These are phyloP conservation scores for Phytophthora pluvialis DNA, from an alignment of 352 stramenopile species.

Conservation along the genomic window DNA sequence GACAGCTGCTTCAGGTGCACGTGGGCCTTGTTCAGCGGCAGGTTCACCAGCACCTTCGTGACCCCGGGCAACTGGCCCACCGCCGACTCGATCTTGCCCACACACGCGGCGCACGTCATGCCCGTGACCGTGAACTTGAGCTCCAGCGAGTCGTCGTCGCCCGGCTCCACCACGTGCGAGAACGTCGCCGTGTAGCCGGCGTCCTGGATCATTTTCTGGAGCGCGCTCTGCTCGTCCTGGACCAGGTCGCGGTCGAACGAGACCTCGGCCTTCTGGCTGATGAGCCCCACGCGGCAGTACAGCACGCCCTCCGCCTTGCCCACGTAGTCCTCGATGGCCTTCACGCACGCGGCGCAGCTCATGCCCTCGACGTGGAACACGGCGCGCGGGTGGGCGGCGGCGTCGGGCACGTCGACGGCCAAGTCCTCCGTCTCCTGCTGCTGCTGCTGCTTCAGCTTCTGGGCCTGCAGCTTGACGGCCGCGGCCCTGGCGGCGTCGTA, in stretches of 20 bases:
- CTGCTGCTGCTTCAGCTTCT: slow-evolving; percentile 43
- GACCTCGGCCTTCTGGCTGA: slow-evolving; percentile 88
- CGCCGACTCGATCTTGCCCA: slow-evolving; percentile 70
- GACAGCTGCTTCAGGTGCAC: slow-evolving; percentile 86
- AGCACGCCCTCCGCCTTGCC: slow-evolving; percentile 66
- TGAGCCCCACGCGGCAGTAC: slow-evolving; percentile 82
- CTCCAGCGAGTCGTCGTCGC: slow-evolving; percentile 80
- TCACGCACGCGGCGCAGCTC: slow-evolving; percentile 88
- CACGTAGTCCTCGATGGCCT: slow-evolving; percentile 86
- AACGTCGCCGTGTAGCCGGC: slow-evolving; percentile 84
- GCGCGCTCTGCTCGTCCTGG: slow-evolving; percentile 47
- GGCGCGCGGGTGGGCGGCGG: slow-evolving; percentile 57
- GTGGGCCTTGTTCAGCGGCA: slow-evolving; percentile 69
- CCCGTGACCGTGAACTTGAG: slow-evolving; percentile 80
- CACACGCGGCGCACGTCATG: slow-evolving; percentile 69
- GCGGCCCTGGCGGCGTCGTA: slow-evolving; percentile 67
- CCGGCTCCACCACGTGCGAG: slow-evolving; percentile 76
- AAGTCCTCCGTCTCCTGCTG: slow-evolving; percentile 38
- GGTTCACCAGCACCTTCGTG: slow-evolving; percentile 69
- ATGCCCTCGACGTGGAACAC: slow-evolving; percentile 88
- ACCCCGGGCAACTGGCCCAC: slow-evolving; percentile 77
- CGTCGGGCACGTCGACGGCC: slow-evolving; percentile 41
- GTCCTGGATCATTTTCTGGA: slow-evolving; percentile 72
- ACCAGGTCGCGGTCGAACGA: slow-evolving; percentile 82
- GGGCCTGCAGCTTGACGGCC: slow-evolving; percentile 53